Evolutionary conservation across 371 early-diverging fungal species (phyloP), one percentile per base, ranked within the genome.

Genomic region (Lichtheimia corymbifera): DNA sequence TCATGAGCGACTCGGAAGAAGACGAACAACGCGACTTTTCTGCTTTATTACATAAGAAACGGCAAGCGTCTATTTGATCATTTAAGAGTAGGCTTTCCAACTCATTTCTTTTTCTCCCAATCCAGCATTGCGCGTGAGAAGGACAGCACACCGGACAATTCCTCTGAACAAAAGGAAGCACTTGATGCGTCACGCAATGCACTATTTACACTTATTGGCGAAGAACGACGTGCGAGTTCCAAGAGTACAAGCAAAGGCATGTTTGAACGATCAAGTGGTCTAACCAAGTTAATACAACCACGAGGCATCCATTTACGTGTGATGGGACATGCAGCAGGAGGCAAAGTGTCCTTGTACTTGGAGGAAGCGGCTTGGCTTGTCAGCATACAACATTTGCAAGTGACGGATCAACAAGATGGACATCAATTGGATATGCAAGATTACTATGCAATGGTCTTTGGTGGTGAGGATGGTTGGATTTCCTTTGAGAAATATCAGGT

Each of bases 361-460:
- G 84, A 84, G 50, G 84, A 84, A 57, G 83, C 84, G 0, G 81
- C 82, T 6, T 84, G 77, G 68, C 63, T 84, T 25, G 62, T 83
- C 11, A 75, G 76, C 44, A 72, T 83, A 45, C 73, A 73, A 13
- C 78, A 75, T 2, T 54, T 84, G 0, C 27, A 67, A 24, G 66
- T 70, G 4, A 25, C 50, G 22, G 58, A 66, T 15, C 20, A 49
- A 20, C 11, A 35, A 6, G 35, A 35, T 35, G 35, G 35, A 11
- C 35, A 2, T 11, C 1, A 5, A 11, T 35, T 35, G 35, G 50
- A 61, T 11, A 66, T 72, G 27, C 64, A 70, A 22, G 64, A 65
- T 22, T 70, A 55, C 45, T 74, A 63, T 58, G 27, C 54, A 5
- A 44, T 72, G 9, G 65, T 78, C 52, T 72, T 65, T 53, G 47